Conservation (phyloP, 129 eudicot species). For the Helianthus annuus region DNA sequence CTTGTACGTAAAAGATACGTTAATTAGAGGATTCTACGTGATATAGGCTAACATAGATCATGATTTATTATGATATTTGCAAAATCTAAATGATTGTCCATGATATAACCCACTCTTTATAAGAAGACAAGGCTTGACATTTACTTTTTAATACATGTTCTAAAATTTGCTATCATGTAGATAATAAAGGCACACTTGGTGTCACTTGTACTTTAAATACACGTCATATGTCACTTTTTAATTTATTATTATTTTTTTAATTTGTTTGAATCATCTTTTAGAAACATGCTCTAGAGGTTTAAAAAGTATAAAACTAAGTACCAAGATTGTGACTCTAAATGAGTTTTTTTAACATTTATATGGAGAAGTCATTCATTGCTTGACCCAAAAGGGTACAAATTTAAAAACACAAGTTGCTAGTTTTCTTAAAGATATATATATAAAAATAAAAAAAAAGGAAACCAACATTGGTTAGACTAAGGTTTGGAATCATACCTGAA, state of each 20-base stretch:
- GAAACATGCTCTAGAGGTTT: not conserved
- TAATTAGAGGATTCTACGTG: too few relatives aligned
- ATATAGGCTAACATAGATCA: too few relatives aligned
- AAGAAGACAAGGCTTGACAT: too few relatives aligned
- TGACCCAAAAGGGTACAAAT: slow-evolving; percentile 36
- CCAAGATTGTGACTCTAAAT: slow-evolving; percentile 19
- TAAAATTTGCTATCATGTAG: too few relatives aligned
- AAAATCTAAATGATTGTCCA: too few relatives aligned
- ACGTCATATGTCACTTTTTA: not conserved
- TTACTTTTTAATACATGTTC: too few relatives aligned
- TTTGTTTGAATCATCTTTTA: not conserved
- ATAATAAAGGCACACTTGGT: too few relatives aligned
- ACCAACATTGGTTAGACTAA: slow-evolving; percentile 36
- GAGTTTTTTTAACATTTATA: slow-evolving; percentile 19
- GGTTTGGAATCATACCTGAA: slow-evolving; percentile 30
- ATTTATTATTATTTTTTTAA: not conserved
- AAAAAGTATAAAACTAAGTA: not conserved
- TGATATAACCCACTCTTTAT: too few relatives aligned
- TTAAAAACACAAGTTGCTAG: slow-evolving; percentile 23
- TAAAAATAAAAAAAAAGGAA: slow-evolving; percentile 11
- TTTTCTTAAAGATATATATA: slow-evolving; percentile 24
- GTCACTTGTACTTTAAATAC: too few relatives aligned
- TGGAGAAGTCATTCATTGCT: slow-evolving; percentile 16
- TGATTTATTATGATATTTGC: too few relatives aligned
- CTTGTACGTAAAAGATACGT: too few relatives aligned